These are phyloP conservation scores for Dictyostelium brefeldianum DNA, from an alignment of 78 protist genomes.

Conservation along the genomic window DNA sequence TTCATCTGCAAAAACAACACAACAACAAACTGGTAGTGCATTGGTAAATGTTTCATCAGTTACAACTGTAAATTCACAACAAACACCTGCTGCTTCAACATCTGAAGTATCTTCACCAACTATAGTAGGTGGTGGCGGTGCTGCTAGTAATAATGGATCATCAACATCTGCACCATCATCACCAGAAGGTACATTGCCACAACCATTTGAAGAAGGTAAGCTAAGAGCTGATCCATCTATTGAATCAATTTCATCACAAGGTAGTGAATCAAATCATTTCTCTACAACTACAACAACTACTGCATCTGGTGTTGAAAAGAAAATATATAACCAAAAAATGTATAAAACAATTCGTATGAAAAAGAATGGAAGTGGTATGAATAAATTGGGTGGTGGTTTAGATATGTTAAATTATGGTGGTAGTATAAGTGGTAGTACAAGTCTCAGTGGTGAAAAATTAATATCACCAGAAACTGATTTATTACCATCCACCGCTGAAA, in stretches of 20 bases:
- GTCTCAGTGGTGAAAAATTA: neutral
- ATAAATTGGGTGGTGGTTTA: conserved; percentile 48
- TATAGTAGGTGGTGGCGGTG: neutral
- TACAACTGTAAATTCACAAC: neutral
- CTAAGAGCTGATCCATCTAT: conserved; percentile 24
- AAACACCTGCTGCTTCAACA: conserved; percentile 9
- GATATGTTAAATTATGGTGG: neutral
- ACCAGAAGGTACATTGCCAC: neutral
- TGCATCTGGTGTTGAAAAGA: neutral
- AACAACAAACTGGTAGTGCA: neutral
- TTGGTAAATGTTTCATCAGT: neutral
- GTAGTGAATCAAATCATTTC: neutral
- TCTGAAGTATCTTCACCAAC: conserved; percentile 27
- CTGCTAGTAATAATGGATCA: neutral
- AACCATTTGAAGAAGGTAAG: conserved; percentile 23
- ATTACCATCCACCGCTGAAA: neutral
- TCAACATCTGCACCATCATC: neutral
- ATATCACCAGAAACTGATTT: conserved; percentile 14
- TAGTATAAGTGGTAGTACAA: neutral
- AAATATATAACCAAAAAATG: conserved; percentile 13
- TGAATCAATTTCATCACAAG: conserved; percentile 41
- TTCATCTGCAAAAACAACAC: conserved; percentile 7
- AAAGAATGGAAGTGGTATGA: conserved; percentile 2
- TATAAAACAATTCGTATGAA: conserved; percentile 68
- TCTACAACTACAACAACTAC: neutral